A percentile compares a stretch with the other conserved stretches of the same genome.
Evolutionary conservation across 495 filamentous ascomycete species (phyloP).

Genomic region (Aeminium ludgeri): DNA sequence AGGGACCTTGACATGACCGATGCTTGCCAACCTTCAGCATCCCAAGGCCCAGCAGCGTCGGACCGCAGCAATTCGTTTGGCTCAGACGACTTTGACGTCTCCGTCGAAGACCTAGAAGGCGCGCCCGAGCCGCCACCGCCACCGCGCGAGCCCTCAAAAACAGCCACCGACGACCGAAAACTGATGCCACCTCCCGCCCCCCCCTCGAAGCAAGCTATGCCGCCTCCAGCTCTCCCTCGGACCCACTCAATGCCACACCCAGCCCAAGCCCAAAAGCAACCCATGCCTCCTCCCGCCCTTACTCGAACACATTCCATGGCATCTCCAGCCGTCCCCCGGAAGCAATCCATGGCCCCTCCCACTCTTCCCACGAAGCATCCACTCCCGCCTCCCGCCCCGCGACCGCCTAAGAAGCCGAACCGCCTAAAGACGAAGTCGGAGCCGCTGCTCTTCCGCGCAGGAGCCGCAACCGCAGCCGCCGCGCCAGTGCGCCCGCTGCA

Average conservation of each 20-base stretch:
- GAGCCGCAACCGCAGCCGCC: too few relatives aligned
- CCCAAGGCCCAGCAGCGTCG: too few relatives aligned
- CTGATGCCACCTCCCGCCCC: slow-evolving; percentile 8
- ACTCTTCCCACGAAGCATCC: too few relatives aligned
- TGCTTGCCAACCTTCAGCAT: background rate
- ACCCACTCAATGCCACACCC: background rate
- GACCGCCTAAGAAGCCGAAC: background rate
- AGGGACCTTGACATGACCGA: slow-evolving; percentile 16
- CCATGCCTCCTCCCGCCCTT: too few relatives aligned
- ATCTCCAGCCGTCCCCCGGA: background rate
- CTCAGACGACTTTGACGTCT: slow-evolving; percentile 13
- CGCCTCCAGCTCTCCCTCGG: background rate
- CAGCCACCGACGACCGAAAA: background rate
- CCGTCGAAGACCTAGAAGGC: slow-evolving; percentile 15
- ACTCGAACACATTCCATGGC: too few relatives aligned
- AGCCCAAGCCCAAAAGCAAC: background rate
- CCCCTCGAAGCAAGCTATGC: background rate
- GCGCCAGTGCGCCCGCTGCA: too few relatives aligned
- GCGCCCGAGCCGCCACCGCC: slow-evolving; percentile 1
- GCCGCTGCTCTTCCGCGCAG: too few relatives aligned
- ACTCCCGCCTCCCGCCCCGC: too few relatives aligned
- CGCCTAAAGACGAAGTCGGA: background rate
- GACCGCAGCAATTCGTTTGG: slow-evolving; percentile 1
- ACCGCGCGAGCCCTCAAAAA: background rate
- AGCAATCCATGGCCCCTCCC: too few relatives aligned